Evolutionary conservation across 495 filamentous ascomycete species (phyloP).

Genomic region (Aspergillus baeticus): DNA sequence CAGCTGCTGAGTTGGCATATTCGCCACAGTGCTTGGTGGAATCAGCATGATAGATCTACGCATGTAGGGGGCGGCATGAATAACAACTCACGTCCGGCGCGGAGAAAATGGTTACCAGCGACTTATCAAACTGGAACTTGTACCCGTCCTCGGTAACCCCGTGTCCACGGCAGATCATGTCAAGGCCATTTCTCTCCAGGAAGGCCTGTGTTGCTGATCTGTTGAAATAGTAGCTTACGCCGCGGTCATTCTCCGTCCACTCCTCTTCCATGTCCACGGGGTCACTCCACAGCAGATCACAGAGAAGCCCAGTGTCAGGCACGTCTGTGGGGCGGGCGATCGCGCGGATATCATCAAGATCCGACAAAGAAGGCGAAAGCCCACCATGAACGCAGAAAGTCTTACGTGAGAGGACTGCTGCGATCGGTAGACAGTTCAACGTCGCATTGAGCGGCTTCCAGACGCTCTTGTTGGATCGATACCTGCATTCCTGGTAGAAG

Average conservation of each 20-base stretch:
- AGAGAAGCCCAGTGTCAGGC: constrained; percentile 92
- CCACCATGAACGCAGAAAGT: constrained; percentile 99
- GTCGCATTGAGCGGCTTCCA: constrained; percentile 99
- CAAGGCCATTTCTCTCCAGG: constrained; percentile 90
- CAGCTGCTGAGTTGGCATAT: too few relatives aligned
- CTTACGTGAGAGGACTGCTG: constrained; percentile 93
- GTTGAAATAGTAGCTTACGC: constrained; percentile 97
- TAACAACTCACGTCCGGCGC: constrained; percentile 81
- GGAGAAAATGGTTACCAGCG: constrained; percentile 96
- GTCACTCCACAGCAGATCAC: constrained; percentile 98
- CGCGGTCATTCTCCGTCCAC: constrained; percentile 96
- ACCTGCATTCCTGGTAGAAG: constrained; percentile 99
- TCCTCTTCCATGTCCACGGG: constrained; percentile 97
- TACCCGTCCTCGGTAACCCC: constrained; percentile 99
- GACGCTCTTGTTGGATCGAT: constrained; percentile 94
- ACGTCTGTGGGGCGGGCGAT: constrained; percentile 97
- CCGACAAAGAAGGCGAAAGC: constrained; percentile 83
- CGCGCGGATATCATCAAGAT: constrained; percentile 98
- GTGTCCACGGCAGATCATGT: constrained; percentile 94
- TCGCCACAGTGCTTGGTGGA: too few relatives aligned
- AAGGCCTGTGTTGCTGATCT: constrained; percentile 98
- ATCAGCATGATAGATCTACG: too few relatives aligned
- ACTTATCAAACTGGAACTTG: constrained; percentile 95
- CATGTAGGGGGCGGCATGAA: too few relatives aligned
- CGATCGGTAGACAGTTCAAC: constrained; percentile 95